These are phyloP conservation scores for Saussurea involucrata DNA, from an alignment of 129 eudicot species.

Conservation along the genomic window DNA sequence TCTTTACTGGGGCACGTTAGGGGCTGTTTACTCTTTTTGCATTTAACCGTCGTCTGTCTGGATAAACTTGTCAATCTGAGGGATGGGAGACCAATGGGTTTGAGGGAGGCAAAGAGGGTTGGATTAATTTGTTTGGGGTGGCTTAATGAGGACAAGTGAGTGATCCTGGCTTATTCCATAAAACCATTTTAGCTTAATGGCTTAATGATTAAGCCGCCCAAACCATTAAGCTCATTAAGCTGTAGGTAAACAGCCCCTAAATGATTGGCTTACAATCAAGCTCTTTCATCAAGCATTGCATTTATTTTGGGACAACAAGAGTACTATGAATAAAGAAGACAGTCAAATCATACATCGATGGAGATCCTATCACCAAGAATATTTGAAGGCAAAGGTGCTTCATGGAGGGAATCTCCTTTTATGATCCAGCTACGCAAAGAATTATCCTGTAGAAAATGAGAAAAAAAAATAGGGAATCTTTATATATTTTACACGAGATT, in stretches of 20 bases:
- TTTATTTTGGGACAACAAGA: constrained; percentile 1
- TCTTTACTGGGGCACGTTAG: background rate
- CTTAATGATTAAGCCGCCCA: too few relatives aligned
- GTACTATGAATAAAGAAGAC: background rate
- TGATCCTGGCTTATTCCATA: too few relatives aligned
- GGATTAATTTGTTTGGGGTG: too few relatives aligned
- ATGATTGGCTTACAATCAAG: background rate
- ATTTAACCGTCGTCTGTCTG: too few relatives aligned
- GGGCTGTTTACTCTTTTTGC: too few relatives aligned
- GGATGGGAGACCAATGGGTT: too few relatives aligned
- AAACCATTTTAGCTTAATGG: too few relatives aligned
- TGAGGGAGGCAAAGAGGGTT: too few relatives aligned
- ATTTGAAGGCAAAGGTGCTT: constrained; percentile 70
- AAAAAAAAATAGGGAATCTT: background rate
- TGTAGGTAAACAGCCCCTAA: too few relatives aligned
- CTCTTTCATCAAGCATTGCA: background rate
- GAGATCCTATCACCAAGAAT: constrained; percentile 63
- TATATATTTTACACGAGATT: background rate
- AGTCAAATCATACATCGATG: constrained; percentile 49
- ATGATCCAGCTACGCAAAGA: constrained; percentile 71
- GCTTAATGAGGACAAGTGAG: too few relatives aligned
- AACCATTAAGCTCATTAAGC: too few relatives aligned
- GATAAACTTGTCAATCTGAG: too few relatives aligned
- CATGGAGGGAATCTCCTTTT: constrained; percentile 40
- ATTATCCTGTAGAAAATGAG: constrained; percentile 49